Conservation (phyloP, 495 filamentous ascomycete species). For the Pyrenula aspistea region DNA sequence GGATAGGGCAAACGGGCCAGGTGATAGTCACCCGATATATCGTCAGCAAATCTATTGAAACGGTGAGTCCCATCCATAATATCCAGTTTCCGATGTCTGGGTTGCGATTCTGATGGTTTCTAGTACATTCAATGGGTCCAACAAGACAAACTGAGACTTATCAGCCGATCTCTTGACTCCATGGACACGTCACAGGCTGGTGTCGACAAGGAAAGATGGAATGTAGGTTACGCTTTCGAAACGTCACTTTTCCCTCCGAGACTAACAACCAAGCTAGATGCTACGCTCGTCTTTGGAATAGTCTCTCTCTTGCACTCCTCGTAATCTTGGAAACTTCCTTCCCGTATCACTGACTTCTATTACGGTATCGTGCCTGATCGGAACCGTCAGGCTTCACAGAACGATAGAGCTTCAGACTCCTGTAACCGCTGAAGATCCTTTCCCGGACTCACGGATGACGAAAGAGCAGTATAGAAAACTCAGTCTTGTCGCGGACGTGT, state of each 20-base stretch:
- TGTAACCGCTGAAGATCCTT: too few relatives aligned
- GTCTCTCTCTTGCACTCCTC: too few relatives aligned
- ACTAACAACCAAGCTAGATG: background rate
- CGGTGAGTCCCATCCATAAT: background rate
- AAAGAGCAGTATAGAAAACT: too few relatives aligned
- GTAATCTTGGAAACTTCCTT: too few relatives aligned
- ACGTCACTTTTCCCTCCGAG: background rate
- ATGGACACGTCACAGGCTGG: background rate
- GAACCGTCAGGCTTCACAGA: too few relatives aligned
- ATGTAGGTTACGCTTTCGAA: background rate
- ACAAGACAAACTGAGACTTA: conserved; percentile 7
- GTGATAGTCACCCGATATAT: conserved; percentile 76
- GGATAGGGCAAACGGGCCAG: conserved; percentile 75
- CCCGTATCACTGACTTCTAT: too few relatives aligned
- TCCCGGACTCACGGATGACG: too few relatives aligned
- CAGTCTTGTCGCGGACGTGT: too few relatives aligned
- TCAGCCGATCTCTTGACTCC: conserved; percentile 2
- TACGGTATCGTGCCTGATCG: too few relatives aligned
- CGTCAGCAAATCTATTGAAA: conserved; percentile 78
- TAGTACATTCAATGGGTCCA: conserved; percentile 9
- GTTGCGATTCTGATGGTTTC: background rate
- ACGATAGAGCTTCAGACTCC: too few relatives aligned
- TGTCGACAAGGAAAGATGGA: conserved; percentile 2
- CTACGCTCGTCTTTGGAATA: too few relatives aligned
- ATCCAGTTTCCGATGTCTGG: background rate